Evolutionary conservation across 176 grass and related monocot species (phyloP).

Genomic region (Bromus sterilis): DNA sequence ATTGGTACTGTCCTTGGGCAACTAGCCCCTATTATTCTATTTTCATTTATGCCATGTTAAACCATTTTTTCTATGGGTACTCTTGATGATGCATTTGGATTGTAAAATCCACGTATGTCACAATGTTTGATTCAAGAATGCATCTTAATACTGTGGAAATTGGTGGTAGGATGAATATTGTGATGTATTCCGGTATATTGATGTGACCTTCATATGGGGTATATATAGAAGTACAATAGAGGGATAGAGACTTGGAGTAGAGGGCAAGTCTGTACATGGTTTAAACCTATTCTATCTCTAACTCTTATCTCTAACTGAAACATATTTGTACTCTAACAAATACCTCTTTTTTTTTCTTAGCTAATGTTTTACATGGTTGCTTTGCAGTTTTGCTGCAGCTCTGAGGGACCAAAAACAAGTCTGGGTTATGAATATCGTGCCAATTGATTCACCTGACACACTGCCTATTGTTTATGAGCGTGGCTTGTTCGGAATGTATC

Average conservation of each 20-base stretch:
- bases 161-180: no score
- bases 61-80: background rate
- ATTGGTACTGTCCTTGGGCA: background rate
- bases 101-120: background rate
- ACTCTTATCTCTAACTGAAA: no score
- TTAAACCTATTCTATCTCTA: no score
- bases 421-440: conserved; percentile 98
- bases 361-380: conserved; percentile 16
- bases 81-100: background rate
- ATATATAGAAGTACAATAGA: no score
- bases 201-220: no score
- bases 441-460: conserved; percentile 86
- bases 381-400: conserved; percentile 88
- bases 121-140: background rate
- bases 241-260: no score
- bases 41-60: background rate
- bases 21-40: background rate
- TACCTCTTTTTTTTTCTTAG: conserved; percentile 5
- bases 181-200: no score
- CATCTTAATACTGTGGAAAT: no score
- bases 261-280: no score
- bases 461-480: conserved; percentile 97
- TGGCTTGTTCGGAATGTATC: conserved; percentile 97
- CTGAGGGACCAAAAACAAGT: conserved; percentile 66
- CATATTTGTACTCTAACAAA: no score